Base-by-base conservation (phyloP, 2,329 filamentous ascomycete genomes). In the Apiospora phragmitis region DNA sequence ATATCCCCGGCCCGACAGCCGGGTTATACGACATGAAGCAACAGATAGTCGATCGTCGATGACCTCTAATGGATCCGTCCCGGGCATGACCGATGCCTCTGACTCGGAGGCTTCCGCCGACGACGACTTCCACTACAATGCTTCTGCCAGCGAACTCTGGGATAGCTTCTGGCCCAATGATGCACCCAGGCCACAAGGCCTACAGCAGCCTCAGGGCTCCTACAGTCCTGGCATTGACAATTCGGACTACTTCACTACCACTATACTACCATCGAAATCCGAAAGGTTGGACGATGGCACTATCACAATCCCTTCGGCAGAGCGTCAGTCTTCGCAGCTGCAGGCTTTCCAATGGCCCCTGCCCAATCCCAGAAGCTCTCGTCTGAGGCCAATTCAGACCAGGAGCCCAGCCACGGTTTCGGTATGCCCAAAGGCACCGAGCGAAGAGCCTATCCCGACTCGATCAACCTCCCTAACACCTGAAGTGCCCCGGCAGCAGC, bases 71-170 rank as follows among this genome's bases (percentile, higher is more conserved):
- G 80, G 77, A 35, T 87, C 86, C 4, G 74, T 83, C 4, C 86
- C 86, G 0, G 83, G 84, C 38, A 81, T 88, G 76, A 82, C 86
- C 21, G 86, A 88, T 72, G 84, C 88, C 74, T 83, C 82, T 8
- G 86, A 87, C 73, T 88, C 86, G 5, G 87, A 88, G 68, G 76
- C 79, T 24, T 88, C 86, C 7, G 74, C 80, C 42, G 86, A 89
- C 26, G 86, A 87, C 55, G 86, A 88, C 73, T 83, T 83, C 70
- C 83, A 85, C 71, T 85, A 86, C 72, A 83, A 85, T 70, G 76
- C 81, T 26, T 81, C 85, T 42, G 80, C 81, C 6, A 77, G 81
- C 35, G 83, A 86, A 74, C 76, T 87, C 2, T 89, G 86, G 86
- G 84, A 88, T 74, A 85, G 80, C 69, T 89, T 87, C 75, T 87